phyloP scores from a whole-genome alignment of 2,329 filamentous ascomycete species.

The Blumeria hordei region DNA sequence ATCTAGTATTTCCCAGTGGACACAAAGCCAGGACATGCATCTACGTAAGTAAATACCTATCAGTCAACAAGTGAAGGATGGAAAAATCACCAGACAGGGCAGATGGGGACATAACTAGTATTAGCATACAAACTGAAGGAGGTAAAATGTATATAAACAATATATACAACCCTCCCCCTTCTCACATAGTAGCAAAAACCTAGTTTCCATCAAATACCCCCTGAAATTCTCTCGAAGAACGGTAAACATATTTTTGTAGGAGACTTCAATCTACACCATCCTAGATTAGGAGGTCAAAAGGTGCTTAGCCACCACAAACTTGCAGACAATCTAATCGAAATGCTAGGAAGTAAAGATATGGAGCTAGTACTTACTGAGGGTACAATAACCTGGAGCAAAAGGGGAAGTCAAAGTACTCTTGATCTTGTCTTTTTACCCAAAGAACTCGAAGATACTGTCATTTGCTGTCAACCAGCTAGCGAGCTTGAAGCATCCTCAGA shows the following conservation, averaged over 20 bases:
- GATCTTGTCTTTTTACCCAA: background rate
- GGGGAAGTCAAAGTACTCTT: background rate
- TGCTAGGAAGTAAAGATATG: background rate
- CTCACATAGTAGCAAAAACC: background rate
- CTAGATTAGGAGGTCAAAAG: background rate
- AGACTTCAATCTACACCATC: constrained; percentile 1
- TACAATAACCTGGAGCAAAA: background rate
- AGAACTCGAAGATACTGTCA: background rate
- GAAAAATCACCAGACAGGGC: background rate
- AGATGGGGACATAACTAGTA: background rate
- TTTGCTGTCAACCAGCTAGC: background rate
- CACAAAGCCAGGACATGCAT: background rate
- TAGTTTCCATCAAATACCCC: background rate
- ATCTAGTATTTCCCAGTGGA: background rate
- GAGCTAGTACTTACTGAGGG: background rate
- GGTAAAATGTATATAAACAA: background rate
- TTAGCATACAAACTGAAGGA: background rate
- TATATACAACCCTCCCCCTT: background rate
- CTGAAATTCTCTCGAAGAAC: background rate
- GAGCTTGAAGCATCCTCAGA: background rate
- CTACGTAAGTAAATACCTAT: background rate
- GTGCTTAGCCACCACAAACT: background rate
- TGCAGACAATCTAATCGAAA: background rate
- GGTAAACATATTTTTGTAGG: background rate
- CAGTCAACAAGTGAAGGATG: background rate